These are phyloP conservation scores for Cryptococcus depauperatus DNA, from an alignment of 1,284 basidiomycete genomes.

Conservation along the genomic window DNA sequence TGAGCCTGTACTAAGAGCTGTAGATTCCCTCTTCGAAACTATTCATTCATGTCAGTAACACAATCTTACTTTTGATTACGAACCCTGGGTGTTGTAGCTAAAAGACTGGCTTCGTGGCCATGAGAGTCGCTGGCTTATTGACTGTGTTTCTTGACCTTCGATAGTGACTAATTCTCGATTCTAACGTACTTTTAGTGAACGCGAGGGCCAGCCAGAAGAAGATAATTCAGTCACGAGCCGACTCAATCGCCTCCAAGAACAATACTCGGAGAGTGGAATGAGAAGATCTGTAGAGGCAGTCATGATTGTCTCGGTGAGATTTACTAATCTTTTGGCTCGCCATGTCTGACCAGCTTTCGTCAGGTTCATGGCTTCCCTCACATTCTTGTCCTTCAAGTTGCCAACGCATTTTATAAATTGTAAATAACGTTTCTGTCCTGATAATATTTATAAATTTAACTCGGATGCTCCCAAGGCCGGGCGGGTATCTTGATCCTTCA, in stretches of 20 bases:
- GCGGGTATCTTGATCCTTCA: slow-evolving; percentile 94
- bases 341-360: background rate
- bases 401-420: slow-evolving; percentile 98
- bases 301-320: slow-evolving; percentile 71
- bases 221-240: slow-evolving; percentile 88
- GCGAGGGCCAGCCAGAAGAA: slow-evolving; percentile 87
- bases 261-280: slow-evolving; percentile 95
- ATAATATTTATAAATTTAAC: no score
- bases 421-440: slow-evolving; percentile 48
- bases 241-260: slow-evolving; percentile 80
- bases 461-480: no score
- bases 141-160: no score
- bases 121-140: no score
- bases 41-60: slow-evolving; percentile 8
- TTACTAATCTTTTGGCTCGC: background rate
- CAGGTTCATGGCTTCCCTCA: slow-evolving; percentile 84
- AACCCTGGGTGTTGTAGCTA: no score
- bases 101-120: no score
- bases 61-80: no score
- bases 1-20: background rate
- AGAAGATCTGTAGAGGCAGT: slow-evolving; percentile 92
- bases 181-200: slow-evolving; percentile 18
- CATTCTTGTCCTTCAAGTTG: slow-evolving; percentile 95
- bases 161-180: no score
- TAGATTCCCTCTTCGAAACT: slow-evolving; percentile 6